These are phyloP conservation scores for Xylaria nigripes DNA, from an alignment of 495 filamentous ascomycete species.

Conservation along the genomic window DNA sequence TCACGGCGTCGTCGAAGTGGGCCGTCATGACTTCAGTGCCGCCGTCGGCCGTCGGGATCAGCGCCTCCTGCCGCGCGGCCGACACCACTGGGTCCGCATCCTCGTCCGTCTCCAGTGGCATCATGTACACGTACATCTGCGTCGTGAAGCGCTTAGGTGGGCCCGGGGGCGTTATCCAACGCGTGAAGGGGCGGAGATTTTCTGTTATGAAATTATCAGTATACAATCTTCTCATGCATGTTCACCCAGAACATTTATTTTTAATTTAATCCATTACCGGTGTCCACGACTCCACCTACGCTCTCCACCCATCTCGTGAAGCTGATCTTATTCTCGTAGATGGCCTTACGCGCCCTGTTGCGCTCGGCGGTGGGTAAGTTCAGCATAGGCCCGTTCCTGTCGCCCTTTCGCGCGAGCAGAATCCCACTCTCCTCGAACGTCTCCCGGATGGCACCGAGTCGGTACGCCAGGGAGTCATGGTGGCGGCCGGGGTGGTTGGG, in stretches of 20 bases:
- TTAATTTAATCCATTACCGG: constrained; percentile 34
- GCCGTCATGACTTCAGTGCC: constrained; percentile 79
- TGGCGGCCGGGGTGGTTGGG: constrained; percentile 45
- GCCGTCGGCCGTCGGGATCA: constrained; percentile 64
- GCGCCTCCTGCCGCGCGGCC: constrained; percentile 22
- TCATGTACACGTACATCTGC: constrained; percentile 93
- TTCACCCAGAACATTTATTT: background rate
- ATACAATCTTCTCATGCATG: background rate
- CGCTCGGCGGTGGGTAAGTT: constrained; percentile 50
- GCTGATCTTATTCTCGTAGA: constrained; percentile 50
- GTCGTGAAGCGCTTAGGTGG: constrained; percentile 73
- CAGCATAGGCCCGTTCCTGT: constrained; percentile 35
- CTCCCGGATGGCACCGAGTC: constrained; percentile 76
- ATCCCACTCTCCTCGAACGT: constrained; percentile 95
- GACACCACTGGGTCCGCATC: constrained; percentile 28
- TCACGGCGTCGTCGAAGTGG: constrained; percentile 57
- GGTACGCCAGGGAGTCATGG: constrained; percentile 58
- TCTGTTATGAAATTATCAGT: constrained; percentile 29
- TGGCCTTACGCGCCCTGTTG: constrained; percentile 56
- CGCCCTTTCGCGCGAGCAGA: constrained; percentile 55
- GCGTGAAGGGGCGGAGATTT: constrained; percentile 71
- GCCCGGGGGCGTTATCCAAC: constrained; percentile 77
- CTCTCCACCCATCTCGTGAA: constrained; percentile 61
- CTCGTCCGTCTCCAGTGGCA: constrained; percentile 51
- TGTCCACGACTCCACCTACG: constrained; percentile 57